A percentile compares a stretch with the other conserved stretches of the same genome.
Evolutionary conservation across 768 basidiomycete genomes (phyloP).

Genomic region (Serendipita vermifera): DNA sequence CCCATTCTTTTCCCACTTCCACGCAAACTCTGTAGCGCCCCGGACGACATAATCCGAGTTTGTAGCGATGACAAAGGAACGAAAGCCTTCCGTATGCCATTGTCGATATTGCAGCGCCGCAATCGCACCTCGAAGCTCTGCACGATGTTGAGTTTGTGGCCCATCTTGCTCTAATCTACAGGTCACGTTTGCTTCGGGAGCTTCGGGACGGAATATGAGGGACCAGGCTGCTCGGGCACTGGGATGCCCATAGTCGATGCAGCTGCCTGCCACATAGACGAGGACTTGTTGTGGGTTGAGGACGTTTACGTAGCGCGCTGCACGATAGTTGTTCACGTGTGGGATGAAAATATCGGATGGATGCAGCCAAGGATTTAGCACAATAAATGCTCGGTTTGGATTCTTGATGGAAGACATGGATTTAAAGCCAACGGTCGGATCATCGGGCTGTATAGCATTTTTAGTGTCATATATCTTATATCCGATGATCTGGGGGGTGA

Average conservation of each 20-base stretch:
- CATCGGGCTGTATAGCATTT: not conserved
- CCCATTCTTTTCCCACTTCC: slow-evolving; percentile 8
- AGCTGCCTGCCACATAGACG: not conserved
- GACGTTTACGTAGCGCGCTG: not conserved
- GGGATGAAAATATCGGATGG: slow-evolving; percentile 1
- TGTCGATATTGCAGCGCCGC: not conserved
- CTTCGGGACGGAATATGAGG: not conserved
- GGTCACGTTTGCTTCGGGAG: not conserved
- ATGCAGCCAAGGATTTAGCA: slow-evolving; percentile 1
- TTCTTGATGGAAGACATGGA: not conserved
- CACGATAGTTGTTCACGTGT: not conserved
- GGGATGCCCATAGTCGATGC: not conserved
- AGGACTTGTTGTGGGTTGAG: not conserved
- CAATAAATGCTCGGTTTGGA: not conserved
- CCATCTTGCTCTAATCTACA: slow-evolving; percentile 1
- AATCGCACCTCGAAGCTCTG: slow-evolving; percentile 4
- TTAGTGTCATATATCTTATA: not conserved
- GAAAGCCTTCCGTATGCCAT: slow-evolving; percentile 4
- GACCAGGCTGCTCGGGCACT: not conserved
- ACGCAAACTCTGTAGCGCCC: not conserved
- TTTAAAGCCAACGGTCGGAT: slow-evolving; percentile 2
- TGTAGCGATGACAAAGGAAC: not conserved
- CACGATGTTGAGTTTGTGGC: not conserved
- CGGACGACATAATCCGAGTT: slow-evolving; percentile 7
- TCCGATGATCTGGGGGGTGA: not conserved